Evolutionary conservation across 1,284 basidiomycete species (phyloP).

Genomic region (Boletus sp.): DNA sequence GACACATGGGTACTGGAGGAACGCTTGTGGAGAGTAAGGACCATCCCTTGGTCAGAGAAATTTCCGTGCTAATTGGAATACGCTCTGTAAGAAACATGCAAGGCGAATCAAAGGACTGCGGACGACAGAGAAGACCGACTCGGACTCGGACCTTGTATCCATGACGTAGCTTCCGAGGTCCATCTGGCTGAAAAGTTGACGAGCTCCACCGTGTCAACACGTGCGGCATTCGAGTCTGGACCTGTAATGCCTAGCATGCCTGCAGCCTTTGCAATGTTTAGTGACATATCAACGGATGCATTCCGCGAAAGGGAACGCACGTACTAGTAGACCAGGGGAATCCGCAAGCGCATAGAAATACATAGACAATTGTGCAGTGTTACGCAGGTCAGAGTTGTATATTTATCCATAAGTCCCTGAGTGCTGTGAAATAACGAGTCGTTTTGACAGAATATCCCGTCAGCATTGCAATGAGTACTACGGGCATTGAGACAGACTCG

Average conservation of each 20-base stretch:
- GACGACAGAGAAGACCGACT: slow-evolving; percentile 9
- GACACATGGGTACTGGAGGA: background rate
- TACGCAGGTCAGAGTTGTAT: too few species aligned
- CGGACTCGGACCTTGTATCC: too few species aligned
- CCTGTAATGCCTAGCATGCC: slow-evolving; percentile 18
- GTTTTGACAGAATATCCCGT: too few species aligned
- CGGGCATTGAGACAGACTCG: too few species aligned
- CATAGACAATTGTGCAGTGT: too few species aligned
- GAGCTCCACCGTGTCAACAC: slow-evolving; percentile 22
- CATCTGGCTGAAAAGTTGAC: slow-evolving; percentile 28
- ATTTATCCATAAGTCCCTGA: too few species aligned
- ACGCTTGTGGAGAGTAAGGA: slow-evolving; percentile 48
- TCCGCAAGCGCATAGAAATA: slow-evolving; percentile 4
- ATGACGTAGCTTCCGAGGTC: slow-evolving; percentile 22
- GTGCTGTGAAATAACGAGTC: too few species aligned
- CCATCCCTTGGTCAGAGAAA: slow-evolving; percentile 34
- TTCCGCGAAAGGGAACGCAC: background rate
- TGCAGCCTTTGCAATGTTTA: slow-evolving; percentile 12
- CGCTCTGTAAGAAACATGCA: slow-evolving; percentile 6
- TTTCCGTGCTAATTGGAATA: slow-evolving; percentile 26
- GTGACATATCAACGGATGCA: background rate
- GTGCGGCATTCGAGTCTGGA: slow-evolving; percentile 22
- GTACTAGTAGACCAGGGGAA: slow-evolving; percentile 17
- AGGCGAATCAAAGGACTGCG: background rate
- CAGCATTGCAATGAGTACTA: too few species aligned